Conservation (phyloP, 75 land plant species). For the Cunninghamia lanceolata region DNA sequence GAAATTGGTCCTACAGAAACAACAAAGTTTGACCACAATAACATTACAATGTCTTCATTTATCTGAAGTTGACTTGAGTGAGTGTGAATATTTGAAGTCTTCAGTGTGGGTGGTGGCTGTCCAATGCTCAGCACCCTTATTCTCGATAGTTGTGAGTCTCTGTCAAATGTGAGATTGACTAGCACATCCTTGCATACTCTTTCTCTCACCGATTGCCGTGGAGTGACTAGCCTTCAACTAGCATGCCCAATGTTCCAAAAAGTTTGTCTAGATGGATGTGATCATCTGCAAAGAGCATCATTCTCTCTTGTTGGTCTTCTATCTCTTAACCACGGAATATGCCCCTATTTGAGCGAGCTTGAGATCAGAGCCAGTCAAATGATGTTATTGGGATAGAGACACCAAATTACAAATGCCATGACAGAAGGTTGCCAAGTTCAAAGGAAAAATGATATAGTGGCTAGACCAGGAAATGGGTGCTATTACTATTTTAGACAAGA, state of each 20-base stretch:
- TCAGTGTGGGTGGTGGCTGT: constrained; percentile 92
- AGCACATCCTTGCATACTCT: constrained; percentile 60
- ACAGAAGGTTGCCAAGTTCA: background rate
- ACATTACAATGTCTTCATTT: constrained; percentile 66
- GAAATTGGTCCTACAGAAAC: constrained; percentile 84
- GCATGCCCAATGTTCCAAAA: no score
- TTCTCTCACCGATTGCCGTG: constrained; percentile 83
- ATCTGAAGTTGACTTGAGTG: constrained; percentile 85
- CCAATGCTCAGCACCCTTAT: constrained; percentile 74
- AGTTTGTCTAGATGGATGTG: no score
- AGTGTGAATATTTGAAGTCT: constrained; percentile 90
- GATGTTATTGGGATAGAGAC: constrained; percentile 20
- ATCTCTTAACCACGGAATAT: constrained; percentile 91
- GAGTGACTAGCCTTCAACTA: constrained; percentile 56
- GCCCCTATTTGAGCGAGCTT: constrained; percentile 76
- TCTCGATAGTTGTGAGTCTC: constrained; percentile 91
- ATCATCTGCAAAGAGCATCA: no score
- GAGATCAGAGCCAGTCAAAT: constrained; percentile 67
- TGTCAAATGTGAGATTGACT: constrained; percentile 49
- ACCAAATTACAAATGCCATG: background rate
- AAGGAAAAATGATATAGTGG: background rate
- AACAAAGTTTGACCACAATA: constrained; percentile 64
- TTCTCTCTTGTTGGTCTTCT: constrained; percentile 64
- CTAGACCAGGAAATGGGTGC: background rate
- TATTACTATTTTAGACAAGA: background rate